Percentiles rank a stretch among this genome's conserved stretches.
Conservation (phyloP, 1,284 basidiomycete genomes). For the Lentinus polychrous region DNA sequence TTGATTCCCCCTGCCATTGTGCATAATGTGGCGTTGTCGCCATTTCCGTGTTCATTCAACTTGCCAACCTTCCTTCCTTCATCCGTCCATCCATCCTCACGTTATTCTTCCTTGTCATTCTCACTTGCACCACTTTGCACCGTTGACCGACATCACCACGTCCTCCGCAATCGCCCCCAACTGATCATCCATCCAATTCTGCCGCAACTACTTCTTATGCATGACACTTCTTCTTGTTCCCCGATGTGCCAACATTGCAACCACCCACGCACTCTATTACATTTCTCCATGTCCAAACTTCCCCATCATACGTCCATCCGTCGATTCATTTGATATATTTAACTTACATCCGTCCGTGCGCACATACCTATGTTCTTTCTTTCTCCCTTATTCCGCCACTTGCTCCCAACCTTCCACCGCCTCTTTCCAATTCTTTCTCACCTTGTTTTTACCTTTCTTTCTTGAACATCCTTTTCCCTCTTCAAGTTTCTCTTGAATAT, state of each 20-base stretch:
- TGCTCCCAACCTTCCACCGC: background rate
- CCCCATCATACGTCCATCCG: background rate
- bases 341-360: background rate
- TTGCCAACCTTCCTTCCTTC: background rate
- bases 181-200: background rate
- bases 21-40: background rate
- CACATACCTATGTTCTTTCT: background rate
- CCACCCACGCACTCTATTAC: background rate
- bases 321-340: slow-evolving; percentile 1
- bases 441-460: background rate
- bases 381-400: background rate
- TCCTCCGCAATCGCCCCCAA: background rate
- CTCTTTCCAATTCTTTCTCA: background rate
- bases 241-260: slow-evolving; percentile 3
- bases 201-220: background rate
- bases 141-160: background rate
- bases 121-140: background rate
- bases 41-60: background rate
- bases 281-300: too few relatives aligned
- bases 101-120: background rate
- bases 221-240: slow-evolving; percentile 7
- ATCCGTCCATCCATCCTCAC: background rate
- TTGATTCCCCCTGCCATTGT: background rate
- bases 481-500: too few relatives aligned
- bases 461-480: too few relatives aligned